Conservation (phyloP, 305 asterid species). For the Fraxinus dipetala region DNA sequence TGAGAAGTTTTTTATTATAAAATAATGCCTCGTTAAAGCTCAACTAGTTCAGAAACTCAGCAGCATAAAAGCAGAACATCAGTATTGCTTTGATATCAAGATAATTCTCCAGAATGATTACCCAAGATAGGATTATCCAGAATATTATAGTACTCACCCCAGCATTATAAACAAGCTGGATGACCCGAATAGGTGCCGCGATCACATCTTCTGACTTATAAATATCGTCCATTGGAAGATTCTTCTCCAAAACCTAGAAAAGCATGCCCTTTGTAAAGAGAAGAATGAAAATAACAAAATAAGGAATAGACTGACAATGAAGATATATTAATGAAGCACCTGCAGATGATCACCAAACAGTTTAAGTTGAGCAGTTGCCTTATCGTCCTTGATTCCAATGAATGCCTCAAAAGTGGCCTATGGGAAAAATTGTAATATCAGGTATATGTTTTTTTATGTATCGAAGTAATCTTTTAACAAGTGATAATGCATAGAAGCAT, state of each 20-base stretch:
- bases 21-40: background rate
- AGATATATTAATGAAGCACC: constrained; percentile 42
- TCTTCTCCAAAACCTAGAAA: constrained; percentile 78
- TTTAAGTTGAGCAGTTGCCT: constrained; percentile 83
- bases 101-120: constrained; percentile 1
- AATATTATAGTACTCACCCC: constrained; percentile 56
- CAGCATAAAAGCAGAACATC: background rate
- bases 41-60: background rate
- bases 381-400: constrained; percentile 82
- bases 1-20: background rate
- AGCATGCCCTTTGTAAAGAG: constrained; percentile 18
- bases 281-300: constrained; percentile 14
- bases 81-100: background rate
- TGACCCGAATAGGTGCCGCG: constrained; percentile 95
- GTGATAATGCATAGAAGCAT: constrained; percentile 1
- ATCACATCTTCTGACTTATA: constrained; percentile 75
- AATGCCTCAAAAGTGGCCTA: constrained; percentile 98
- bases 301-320: constrained; percentile 21
- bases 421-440: constrained; percentile 25
- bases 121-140: background rate
- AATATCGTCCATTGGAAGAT: constrained; percentile 79
- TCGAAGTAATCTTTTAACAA: background rate
- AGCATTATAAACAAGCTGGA: constrained; percentile 78
- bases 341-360: constrained; percentile 84
- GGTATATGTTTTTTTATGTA: background rate